Conservation (phyloP, 2,329 filamentous ascomycete genomes). For the Exophiala bonariae region DNA sequence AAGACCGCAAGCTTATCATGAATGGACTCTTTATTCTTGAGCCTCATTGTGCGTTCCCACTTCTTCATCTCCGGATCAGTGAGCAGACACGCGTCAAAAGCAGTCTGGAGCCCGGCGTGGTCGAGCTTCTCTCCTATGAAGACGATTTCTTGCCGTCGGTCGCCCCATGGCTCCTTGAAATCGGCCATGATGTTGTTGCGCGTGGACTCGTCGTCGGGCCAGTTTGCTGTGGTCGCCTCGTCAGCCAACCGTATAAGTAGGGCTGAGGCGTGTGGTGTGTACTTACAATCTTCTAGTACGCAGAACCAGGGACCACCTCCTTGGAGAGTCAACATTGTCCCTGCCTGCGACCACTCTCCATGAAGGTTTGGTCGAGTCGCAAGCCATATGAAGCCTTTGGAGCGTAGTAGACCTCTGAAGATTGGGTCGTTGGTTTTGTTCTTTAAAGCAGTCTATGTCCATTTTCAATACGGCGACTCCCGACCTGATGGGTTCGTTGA, state of each 20-base stretch:
- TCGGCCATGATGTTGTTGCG: constrained; percentile 50
- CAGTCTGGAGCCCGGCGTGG: constrained; percentile 47
- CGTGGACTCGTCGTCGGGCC: constrained; percentile 51
- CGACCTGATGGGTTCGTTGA: too few relatives aligned
- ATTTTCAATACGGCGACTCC: too few relatives aligned
- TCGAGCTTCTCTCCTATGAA: constrained; percentile 71
- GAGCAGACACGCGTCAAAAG: constrained; percentile 63
- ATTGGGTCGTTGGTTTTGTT: constrained; percentile 41
- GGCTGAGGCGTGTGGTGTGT: not conserved
- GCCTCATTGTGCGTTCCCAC: constrained; percentile 56
- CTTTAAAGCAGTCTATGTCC: constrained; percentile 7
- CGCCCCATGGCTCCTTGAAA: constrained; percentile 60
- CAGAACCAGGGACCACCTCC: constrained; percentile 53
- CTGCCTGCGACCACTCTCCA: constrained; percentile 48
- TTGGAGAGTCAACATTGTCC: constrained; percentile 44
- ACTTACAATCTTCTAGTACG: constrained; percentile 17
- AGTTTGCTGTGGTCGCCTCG: constrained; percentile 43
- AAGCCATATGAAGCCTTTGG: constrained; percentile 48
- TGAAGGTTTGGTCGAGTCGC: constrained; percentile 42
- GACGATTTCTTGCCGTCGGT: constrained; percentile 70
- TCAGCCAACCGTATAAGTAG: not conserved
- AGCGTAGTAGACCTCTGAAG: constrained; percentile 41
- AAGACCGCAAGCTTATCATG: constrained; percentile 48
- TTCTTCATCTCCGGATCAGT: constrained; percentile 58
- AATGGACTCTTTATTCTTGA: constrained; percentile 41